Conservation (phyloP, 306 rosid species). For the Lathyrus tuberosus region DNA sequence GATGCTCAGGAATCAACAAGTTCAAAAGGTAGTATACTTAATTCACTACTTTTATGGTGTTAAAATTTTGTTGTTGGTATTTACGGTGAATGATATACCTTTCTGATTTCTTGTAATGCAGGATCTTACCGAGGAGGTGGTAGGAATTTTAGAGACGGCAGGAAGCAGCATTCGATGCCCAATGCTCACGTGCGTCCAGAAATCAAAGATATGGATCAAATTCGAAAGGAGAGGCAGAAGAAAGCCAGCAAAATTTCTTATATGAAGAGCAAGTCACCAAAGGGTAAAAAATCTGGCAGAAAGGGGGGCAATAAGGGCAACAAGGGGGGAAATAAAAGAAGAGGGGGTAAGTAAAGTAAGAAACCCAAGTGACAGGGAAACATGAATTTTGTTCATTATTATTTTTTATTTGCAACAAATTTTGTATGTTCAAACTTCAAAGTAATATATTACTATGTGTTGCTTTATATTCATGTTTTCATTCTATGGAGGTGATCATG, state of each 20-base stretch:
- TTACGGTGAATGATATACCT: background rate
- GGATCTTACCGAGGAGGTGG: slow-evolving; percentile 50
- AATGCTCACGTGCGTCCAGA: slow-evolving; percentile 82
- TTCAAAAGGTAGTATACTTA: slow-evolving; percentile 50
- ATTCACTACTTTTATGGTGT: slow-evolving; percentile 16
- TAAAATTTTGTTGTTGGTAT: slow-evolving; percentile 2
- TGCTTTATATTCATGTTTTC: background rate
- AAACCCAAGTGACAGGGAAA: background rate
- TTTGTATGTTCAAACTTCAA: background rate
- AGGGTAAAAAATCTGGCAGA: slow-evolving; percentile 62
- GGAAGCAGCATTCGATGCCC: slow-evolving; percentile 56
- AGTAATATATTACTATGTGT: slow-evolving; percentile 5
- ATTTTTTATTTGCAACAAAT: background rate
- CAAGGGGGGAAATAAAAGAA: slow-evolving; percentile 52
- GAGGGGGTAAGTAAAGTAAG: background rate
- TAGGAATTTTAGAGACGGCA: slow-evolving; percentile 49
- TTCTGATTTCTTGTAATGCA: slow-evolving; percentile 39
- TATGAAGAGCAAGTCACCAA: slow-evolving; percentile 58
- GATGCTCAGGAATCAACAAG: slow-evolving; percentile 49
- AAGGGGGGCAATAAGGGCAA: slow-evolving; percentile 47
- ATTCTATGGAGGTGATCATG: too few species aligned
- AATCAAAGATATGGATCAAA: slow-evolving; percentile 80
- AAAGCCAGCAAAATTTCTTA: slow-evolving; percentile 58
- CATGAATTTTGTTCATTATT: background rate
- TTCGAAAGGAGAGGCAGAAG: slow-evolving; percentile 82